Evolutionary conservation across 192 early-diverging fungal species (phyloP).

Genomic region (Allomyces javanicus): DNA sequence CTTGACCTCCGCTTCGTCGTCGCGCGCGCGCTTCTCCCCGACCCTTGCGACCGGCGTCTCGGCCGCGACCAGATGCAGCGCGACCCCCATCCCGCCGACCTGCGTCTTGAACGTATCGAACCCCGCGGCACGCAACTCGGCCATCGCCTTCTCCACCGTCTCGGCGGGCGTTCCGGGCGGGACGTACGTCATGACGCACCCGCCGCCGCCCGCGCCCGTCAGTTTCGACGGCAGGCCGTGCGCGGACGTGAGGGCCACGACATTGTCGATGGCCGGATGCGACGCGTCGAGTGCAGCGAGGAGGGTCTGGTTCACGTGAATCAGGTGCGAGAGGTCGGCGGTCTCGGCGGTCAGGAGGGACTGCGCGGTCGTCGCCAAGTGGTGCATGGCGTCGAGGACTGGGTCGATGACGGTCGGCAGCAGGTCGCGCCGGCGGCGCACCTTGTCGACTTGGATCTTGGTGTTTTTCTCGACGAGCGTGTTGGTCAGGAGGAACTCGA

Average conservation of each 20-base stretch:
- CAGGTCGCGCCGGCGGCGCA: slow-evolving; percentile 33
- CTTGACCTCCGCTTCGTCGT: background rate
- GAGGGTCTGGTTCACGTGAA: slow-evolving; percentile 71
- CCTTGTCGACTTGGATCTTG: slow-evolving; percentile 59
- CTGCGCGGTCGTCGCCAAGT: background rate
- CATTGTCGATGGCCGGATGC: slow-evolving; percentile 59
- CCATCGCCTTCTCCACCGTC: slow-evolving; percentile 17
- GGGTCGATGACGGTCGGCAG: slow-evolving; percentile 37
- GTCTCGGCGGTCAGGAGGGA: background rate
- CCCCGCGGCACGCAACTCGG: slow-evolving; percentile 31
- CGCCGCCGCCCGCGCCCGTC: slow-evolving; percentile 94
- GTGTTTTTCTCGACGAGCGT: slow-evolving; percentile 81
- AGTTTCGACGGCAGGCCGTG: slow-evolving; percentile 60
- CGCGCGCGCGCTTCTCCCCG: background rate
- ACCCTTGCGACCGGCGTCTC: background rate
- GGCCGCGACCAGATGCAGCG: slow-evolving; percentile 2
- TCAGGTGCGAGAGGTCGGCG: slow-evolving; percentile 29
- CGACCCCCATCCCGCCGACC: slow-evolving; percentile 48
- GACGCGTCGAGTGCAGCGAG: slow-evolving; percentile 59
- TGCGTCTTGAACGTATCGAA: slow-evolving; percentile 50
- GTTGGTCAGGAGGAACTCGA: slow-evolving; percentile 71
- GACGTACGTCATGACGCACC: slow-evolving; percentile 71
- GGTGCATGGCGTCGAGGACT: slow-evolving; percentile 47
- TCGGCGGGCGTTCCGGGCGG: slow-evolving; percentile 8
- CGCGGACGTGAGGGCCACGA: slow-evolving; percentile 40